phyloP scores from a whole-genome alignment of 192 early-diverging fungal genomes.

The Chytriomyces hyalinus region DNA sequence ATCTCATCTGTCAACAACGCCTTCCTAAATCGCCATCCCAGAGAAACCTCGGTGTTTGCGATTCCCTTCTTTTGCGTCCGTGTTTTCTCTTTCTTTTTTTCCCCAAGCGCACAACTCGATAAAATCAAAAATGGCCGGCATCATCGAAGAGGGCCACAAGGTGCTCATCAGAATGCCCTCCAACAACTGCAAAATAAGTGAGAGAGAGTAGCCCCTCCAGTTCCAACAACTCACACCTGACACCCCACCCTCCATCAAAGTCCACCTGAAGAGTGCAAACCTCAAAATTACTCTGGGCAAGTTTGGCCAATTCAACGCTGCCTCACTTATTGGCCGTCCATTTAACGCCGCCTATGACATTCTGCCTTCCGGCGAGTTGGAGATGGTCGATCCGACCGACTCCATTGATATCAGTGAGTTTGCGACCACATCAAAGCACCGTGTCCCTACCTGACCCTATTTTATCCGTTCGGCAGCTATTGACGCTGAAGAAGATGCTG shows the following conservation, averaged over 20 bases:
- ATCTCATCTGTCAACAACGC: too few species aligned
- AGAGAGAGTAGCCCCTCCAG: slow-evolving; percentile 52
- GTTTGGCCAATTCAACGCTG: slow-evolving; percentile 83
- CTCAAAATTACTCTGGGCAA: slow-evolving; percentile 70
- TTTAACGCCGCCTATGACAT: slow-evolving; percentile 87
- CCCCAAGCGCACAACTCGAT: too few species aligned
- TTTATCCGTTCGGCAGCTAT: background rate
- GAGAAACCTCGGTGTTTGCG: too few species aligned
- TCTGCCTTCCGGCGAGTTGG: slow-evolving; percentile 50
- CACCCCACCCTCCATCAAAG: background rate
- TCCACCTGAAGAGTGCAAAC: background rate
- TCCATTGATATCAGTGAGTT: background rate
- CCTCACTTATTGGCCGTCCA: slow-evolving; percentile 77
- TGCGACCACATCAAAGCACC: background rate
- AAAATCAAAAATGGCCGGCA: slow-evolving; percentile 1
- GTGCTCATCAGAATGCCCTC: slow-evolving; percentile 85
- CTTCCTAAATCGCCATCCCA: too few species aligned
- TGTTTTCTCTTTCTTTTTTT: too few species aligned
- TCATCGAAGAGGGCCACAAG: slow-evolving; percentile 65
- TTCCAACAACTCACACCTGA: background rate
- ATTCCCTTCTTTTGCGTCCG: too few species aligned
- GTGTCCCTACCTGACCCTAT: background rate
- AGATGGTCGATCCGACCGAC: slow-evolving; percentile 10
- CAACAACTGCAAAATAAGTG: slow-evolving; percentile 79
- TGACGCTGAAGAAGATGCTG: slow-evolving; percentile 65